Evolutionary conservation across 805 yeast species (phyloP), one percentile per base, ranked within the genome.

Genomic region (Aciculoconidium aculeatum): DNA sequence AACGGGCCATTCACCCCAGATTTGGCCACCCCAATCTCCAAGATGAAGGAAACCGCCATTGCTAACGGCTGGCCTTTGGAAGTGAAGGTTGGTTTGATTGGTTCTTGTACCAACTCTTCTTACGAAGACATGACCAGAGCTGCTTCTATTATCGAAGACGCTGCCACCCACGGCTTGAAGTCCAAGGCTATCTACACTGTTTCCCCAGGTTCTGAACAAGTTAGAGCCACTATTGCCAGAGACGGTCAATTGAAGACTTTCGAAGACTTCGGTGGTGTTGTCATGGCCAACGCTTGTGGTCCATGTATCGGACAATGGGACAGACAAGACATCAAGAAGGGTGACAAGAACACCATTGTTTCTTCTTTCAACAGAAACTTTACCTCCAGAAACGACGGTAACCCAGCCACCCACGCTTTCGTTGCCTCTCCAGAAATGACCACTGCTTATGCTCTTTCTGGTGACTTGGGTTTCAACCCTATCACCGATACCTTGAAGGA

Each of bases 271-370:
- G 97, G 97, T 37, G 98, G 95, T 45, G 71, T 75, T 36, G 95
- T 90, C 25, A 72, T 90, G 46, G 96, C 97, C 31, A 90, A 90
- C 58, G 98, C 98, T 12, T 90, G 98, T 72, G 98, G 98, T 45
- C 98, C 97, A 51, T 90, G 98, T 70, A 90, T 90, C 55, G 98
- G 98, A 35, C 98, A 90, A 72, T 90, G 97, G 97, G 96, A 88
- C 62, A 82, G 97, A 67, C 82, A 72, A 53, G 88, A 84, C 59
- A 77, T 85, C 61, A 78, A 84, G 71, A 86, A 84, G 73, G 92
- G 88, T 58, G 95, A 84, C 63, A 82, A 85, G 68, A 90, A 90
- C 75, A 90, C 96, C 50, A 90, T 90, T 63, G 90, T 90, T 52
- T 84, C 96, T 23, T 86, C 96, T 39, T 90, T 84, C 80, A 90